Base-by-base conservation (phyloP, 768 basidiomycete species). In the Collybia nuda region DNA sequence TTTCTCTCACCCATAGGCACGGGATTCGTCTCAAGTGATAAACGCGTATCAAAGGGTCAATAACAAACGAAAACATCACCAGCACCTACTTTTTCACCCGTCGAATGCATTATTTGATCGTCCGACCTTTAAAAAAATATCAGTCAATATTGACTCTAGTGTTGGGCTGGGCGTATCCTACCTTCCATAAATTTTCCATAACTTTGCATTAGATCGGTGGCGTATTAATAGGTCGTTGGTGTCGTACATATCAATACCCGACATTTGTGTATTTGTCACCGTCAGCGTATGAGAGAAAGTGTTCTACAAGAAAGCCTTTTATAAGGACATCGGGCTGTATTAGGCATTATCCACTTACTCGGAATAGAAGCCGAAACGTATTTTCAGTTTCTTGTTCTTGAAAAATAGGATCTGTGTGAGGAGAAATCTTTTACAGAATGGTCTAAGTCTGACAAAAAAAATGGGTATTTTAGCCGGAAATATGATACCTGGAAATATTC, bases 41-140 rank as follows among this genome's bases (percentile, higher is more conserved):
- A 8, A 37, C 8, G 32, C 22, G 50, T 11, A 24, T 40, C 18
- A 46, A 26, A 21, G 48, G 18, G 4, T 14, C 2, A 41, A 18
- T 23, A 32, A n/a, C 14, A 21, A 41, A 26, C 36, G 7, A 39
- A 39, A 24, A 40, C 15, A 18, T 18, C 40, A 26, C 7, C 24
- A 26, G 24, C 24, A 36, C 41, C n/a, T 39, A 69, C 70, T 68
- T 72, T 74, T 54, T 73, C 69, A 17, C 74, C 74, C 11, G 69
- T 74, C 26, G 59, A 64, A 38, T 72, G 64, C 59, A 72, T 70
- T 36, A 79, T 72, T 56, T 77, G 76, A 48, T 79, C 77, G 48
- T 78, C 77, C 7, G 58, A 62, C 14, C 50, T 51, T 26, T 26
- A 8, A 19, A 12, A n/a, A 5, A 11, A 32, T 32, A 5, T 32